A percentile compares a stretch with the other conserved stretches of the same genome.
Conservation (phyloP, 129 eudicot species). For the Chrysanthemum seticuspe region DNA sequence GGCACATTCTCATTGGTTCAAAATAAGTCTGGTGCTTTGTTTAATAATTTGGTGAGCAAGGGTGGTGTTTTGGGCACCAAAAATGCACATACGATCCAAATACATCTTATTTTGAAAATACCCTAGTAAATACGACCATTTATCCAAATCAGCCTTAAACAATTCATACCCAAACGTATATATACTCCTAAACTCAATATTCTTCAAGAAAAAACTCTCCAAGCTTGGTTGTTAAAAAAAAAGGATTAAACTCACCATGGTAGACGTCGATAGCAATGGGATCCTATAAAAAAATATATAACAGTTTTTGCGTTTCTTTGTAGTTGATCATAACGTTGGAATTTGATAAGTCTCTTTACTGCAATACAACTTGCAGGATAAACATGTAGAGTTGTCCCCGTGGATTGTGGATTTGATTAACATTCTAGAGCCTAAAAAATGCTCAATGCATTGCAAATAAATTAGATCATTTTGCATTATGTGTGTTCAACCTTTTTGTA, state of each 20-base stretch:
- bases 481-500: slow-evolving; percentile 38
- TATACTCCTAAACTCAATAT: not conserved
- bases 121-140: too few species aligned
- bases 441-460: slow-evolving; percentile 32
- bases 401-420: slow-evolving; percentile 43
- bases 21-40: too few species aligned
- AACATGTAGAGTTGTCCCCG: slow-evolving; percentile 26
- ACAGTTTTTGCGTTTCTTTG: too few species aligned
- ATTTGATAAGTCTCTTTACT: slow-evolving; percentile 7
- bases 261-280: not conserved
- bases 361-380: slow-evolving; percentile 19
- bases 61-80: too few species aligned
- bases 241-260: not conserved
- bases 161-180: not conserved
- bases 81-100: too few species aligned
- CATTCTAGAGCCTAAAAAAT: slow-evolving; percentile 20
- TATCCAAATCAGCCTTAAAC: too few species aligned
- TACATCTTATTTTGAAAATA: too few species aligned
- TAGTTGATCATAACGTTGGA: not conserved
- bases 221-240: too few species aligned
- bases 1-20: too few species aligned
- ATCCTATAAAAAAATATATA: not conserved
- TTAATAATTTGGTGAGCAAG: too few species aligned
- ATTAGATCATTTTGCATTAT: slow-evolving; percentile 47
- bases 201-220: not conserved